A percentile compares a stretch with the other conserved stretches of the same genome.
Evolutionary conservation across 495 filamentous ascomycete species (phyloP).

Genomic region (Lophium mytilinum): DNA sequence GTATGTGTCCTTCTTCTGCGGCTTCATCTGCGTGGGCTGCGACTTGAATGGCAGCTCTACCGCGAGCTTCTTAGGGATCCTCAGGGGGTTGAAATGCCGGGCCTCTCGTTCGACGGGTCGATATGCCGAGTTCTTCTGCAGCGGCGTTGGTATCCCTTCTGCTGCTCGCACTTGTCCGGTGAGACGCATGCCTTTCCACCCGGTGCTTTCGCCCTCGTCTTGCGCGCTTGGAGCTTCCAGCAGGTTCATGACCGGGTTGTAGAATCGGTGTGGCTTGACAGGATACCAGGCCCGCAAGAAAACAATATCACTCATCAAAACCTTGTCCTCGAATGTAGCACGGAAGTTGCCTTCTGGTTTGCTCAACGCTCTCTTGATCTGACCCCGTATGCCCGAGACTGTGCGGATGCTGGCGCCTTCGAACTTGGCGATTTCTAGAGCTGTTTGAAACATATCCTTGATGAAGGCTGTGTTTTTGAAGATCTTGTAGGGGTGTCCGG

Average conservation of each 20-base stretch:
- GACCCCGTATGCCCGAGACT: conserved; percentile 88
- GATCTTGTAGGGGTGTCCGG: conserved; percentile 87
- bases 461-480: conserved; percentile 99
- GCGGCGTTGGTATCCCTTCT: conserved; percentile 65
- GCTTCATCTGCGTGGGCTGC: conserved; percentile 74
- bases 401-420: conserved; percentile 93
- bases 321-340: conserved; percentile 96
- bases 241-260: conserved; percentile 92
- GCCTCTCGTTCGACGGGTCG: conserved; percentile 67
- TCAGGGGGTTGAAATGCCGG: conserved; percentile 89
- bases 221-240: conserved; percentile 44
- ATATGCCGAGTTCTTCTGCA: conserved; percentile 73
- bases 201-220: conserved; percentile 32
- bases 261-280: conserved; percentile 87
- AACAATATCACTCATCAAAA: conserved; percentile 91
- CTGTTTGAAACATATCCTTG: conserved; percentile 92
- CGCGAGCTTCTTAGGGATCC: conserved; percentile 76
- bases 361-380: conserved; percentile 86
- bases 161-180: conserved; percentile 88
- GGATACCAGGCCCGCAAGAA: conserved; percentile 96
- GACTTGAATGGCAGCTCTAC: conserved; percentile 86
- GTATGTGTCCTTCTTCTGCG: conserved; percentile 76
- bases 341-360: conserved; percentile 93
- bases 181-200: conserved; percentile 82
- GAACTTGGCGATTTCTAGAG: conserved; percentile 94